Base-by-base conservation (phyloP, 169 alveolate species). In the Amoebophrya sp. region DNA sequence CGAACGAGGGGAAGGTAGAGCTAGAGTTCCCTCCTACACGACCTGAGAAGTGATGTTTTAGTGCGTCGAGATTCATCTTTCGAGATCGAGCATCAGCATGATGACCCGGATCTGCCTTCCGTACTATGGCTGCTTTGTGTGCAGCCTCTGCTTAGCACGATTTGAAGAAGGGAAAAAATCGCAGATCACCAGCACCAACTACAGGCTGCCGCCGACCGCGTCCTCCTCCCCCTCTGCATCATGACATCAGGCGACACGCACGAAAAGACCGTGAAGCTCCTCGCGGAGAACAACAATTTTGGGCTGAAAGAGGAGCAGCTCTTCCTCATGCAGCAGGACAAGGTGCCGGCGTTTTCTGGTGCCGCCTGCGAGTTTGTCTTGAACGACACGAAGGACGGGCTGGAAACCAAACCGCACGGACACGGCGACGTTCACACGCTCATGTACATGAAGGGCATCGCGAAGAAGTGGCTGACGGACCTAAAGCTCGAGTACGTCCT, bases 241-340 rank as follows among this genome's bases (percentile, higher is more conserved):
- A 97, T 97, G 99, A 96, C 98, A n/a, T 95, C 98, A 20, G 99
- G 95, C 42, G 99, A 97, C 93, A 97, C 99, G 38, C 97, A 97
- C 91, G 94, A 89, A 0, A 42, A 93, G 91, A 97, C 99, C 13
- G 92, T 95, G 2, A 89, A 94, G 34, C 91, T 96, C 40, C 92
- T 97, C 29, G 95, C 96, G 89, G 92, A 93, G 42, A 92, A 97
- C 92, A 69, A 92, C 34, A 91, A 96, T 91, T 97, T 96, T 90
- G 98, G 98, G 38, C 58, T 96, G 90, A 92, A 91, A 26, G 90
- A 89, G 50, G 95, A 93, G 0, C 96, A 96, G 92, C 92, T 97
- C 10, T 92, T 92, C 50, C 91, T 97, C 26, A 96, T 96, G 70
- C 96, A 96, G 92, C 97, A 97, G 92, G 97, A 96, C 43, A 96